A percentile compares a stretch with the other conserved stretches of the same genome.
These are phyloP conservation scores for Heimioporus sp. DNA, from an alignment of 768 basidiomycete species.

Conservation along the genomic window DNA sequence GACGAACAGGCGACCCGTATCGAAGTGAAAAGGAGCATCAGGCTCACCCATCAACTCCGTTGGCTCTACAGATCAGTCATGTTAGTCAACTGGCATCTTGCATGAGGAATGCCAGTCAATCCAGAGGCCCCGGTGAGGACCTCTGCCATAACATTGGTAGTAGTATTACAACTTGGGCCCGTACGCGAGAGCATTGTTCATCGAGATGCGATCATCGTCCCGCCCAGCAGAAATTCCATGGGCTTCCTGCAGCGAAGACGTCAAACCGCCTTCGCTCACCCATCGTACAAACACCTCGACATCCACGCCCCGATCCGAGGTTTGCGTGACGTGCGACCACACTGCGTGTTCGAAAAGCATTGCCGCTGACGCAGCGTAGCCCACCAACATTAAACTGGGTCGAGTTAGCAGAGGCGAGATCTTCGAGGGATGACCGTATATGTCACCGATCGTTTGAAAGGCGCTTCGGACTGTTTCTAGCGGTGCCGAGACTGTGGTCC, in stretches of 20 bases:
- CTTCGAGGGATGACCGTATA: constrained; percentile 36
- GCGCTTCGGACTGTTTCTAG: constrained; percentile 37
- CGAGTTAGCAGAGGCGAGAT: constrained; percentile 50
- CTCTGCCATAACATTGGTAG: background rate
- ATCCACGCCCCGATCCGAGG: constrained; percentile 40
- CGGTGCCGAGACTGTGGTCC: constrained; percentile 23
- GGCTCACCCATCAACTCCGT: too few species aligned
- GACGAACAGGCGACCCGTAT: too few species aligned
- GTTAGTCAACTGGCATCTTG: too few species aligned
- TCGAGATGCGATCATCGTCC: constrained; percentile 5
- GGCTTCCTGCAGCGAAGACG: constrained; percentile 25
- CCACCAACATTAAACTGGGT: constrained; percentile 58
- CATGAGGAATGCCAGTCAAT: too few species aligned
- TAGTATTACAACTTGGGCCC: constrained; percentile 16
- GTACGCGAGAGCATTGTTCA: constrained; percentile 18
- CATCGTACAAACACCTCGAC: constrained; percentile 53
- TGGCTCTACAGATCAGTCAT: too few species aligned
- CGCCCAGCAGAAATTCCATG: background rate
- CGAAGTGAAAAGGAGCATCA: too few species aligned
- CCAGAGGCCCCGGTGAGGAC: too few species aligned
- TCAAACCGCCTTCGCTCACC: constrained; percentile 41
- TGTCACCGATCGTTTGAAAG: constrained; percentile 37
- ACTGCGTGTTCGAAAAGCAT: constrained; percentile 68
- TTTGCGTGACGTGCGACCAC: constrained; percentile 45
- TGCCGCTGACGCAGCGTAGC: constrained; percentile 49